Percentiles rank a stretch among this genome's conserved stretches.
Conservation (phyloP, 495 filamentous ascomycete species). For the Hyphodiscus hymeniophilus region DNA sequence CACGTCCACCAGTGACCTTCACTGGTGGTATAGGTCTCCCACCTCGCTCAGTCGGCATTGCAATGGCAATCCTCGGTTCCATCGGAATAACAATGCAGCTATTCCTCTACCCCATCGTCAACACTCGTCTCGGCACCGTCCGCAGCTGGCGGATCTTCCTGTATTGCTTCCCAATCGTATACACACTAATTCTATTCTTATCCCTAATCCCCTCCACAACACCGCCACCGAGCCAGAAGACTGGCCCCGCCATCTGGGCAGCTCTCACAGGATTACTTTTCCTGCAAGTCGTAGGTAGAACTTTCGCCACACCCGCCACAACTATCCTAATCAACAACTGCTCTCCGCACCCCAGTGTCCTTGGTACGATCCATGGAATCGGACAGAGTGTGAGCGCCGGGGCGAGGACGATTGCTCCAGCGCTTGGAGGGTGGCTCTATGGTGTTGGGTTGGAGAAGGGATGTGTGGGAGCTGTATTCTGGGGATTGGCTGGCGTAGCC, state of each 20-base stretch:
- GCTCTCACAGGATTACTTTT: slow-evolving; percentile 59
- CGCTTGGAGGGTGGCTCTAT: slow-evolving; percentile 62
- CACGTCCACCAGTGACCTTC: slow-evolving; percentile 57
- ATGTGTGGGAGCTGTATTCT: slow-evolving; percentile 70
- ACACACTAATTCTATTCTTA: slow-evolving; percentile 64
- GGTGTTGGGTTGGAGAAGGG: slow-evolving; percentile 62
- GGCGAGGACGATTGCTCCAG: slow-evolving; percentile 67
- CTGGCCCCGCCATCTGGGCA: slow-evolving; percentile 58
- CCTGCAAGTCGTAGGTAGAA: slow-evolving; percentile 70
- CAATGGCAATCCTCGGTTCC: slow-evolving; percentile 68
- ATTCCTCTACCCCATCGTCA: slow-evolving; percentile 63
- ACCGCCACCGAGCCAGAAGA: slow-evolving; percentile 53
- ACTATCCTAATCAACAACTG: slow-evolving; percentile 80
- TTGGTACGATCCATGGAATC: slow-evolving; percentile 77
- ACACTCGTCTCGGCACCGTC: slow-evolving; percentile 58
- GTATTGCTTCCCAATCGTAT: slow-evolving; percentile 64
- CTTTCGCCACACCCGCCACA: slow-evolving; percentile 70
- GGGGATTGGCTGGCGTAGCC: slow-evolving; percentile 58
- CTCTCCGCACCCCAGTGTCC: slow-evolving; percentile 69
- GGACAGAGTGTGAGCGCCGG: slow-evolving; percentile 65
- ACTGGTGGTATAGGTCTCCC: slow-evolving; percentile 74
- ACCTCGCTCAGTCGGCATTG: slow-evolving; percentile 65
- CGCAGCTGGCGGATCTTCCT: slow-evolving; percentile 61
- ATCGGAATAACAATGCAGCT: slow-evolving; percentile 75
- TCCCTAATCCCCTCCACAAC: slow-evolving; percentile 56